These are phyloP conservation scores for Dioszegia crocea DNA, from an alignment of 768 basidiomycete species.

Conservation along the genomic window DNA sequence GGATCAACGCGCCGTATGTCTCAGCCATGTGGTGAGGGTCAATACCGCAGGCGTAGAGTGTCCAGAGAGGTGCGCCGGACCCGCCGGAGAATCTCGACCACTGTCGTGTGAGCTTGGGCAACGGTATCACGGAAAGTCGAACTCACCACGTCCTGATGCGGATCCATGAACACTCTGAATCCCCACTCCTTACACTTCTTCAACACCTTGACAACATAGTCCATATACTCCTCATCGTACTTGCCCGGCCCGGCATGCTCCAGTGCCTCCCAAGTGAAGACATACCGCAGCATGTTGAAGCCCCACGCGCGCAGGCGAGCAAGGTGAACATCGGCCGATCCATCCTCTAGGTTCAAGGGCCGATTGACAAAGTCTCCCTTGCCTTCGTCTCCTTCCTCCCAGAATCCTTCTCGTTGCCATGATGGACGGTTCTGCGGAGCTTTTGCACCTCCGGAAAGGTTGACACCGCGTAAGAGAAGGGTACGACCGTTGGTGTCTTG, in stretches of 20 bases:
- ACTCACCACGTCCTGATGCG: conserved; percentile 90
- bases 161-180: conserved; percentile 88
- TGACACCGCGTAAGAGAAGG: conserved; percentile 82
- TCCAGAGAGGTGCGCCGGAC: conserved; percentile 89
- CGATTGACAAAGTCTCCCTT: conserved; percentile 67
- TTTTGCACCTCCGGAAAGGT: conserved; percentile 85
- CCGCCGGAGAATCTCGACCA: conserved; percentile 98
- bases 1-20: conserved; percentile 78
- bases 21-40: conserved; percentile 77
- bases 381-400: conserved; percentile 67
- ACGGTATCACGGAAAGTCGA: not conserved
- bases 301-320: conserved; percentile 84
- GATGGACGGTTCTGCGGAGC: conserved; percentile 70
- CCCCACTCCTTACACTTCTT: conserved; percentile 88
- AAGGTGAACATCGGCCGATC: conserved; percentile 58
- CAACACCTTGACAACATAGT: conserved; percentile 79
- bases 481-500: conserved; percentile 48
- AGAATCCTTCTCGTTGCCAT: conserved; percentile 69
- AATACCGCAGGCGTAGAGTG: conserved; percentile 70
- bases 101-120: conserved; percentile 55
- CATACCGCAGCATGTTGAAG: conserved; percentile 76
- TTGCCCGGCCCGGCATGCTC: conserved; percentile 91
- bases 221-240: conserved; percentile 88
- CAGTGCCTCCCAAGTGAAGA: conserved; percentile 87
- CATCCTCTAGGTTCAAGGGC: conserved; percentile 78